Conservation (phyloP, 169 alveolate species). For the Plasmodium gonderi region DNA sequence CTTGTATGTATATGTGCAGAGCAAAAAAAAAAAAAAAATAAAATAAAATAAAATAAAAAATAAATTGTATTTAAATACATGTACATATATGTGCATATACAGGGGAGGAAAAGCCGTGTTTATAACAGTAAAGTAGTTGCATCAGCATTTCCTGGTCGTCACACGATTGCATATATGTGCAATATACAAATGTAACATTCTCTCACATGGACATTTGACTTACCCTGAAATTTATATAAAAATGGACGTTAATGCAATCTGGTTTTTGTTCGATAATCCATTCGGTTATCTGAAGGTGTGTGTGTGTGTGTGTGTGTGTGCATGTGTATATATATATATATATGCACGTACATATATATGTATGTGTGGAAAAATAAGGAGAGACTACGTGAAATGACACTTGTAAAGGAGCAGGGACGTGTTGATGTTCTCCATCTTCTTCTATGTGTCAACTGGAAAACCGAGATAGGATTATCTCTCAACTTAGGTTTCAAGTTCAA, state of each 20-base stretch:
- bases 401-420: too few relatives aligned
- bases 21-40: neutral
- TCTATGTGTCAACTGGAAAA: too few relatives aligned
- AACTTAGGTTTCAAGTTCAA: too few relatives aligned
- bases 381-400: too few relatives aligned
- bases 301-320: neutral
- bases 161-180: neutral
- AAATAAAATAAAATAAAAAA: neutral
- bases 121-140: too few relatives aligned
- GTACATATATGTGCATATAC: neutral
- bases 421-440: too few relatives aligned
- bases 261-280: constrained; percentile 41
- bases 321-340: neutral
- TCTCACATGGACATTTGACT: neutral
- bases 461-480: too few relatives aligned
- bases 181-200: neutral
- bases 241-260: constrained; percentile 36
- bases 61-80: neutral
- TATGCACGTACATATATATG: neutral
- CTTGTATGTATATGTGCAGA: neutral
- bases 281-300: constrained; percentile 9
- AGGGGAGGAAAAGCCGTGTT: too few relatives aligned
- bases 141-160: too few relatives aligned
- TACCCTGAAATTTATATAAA: constrained; percentile 66
- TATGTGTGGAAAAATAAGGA: neutral